Conservation (phyloP, 352 stramenopile genomes). For the Pythium scleroteichum region DNA sequence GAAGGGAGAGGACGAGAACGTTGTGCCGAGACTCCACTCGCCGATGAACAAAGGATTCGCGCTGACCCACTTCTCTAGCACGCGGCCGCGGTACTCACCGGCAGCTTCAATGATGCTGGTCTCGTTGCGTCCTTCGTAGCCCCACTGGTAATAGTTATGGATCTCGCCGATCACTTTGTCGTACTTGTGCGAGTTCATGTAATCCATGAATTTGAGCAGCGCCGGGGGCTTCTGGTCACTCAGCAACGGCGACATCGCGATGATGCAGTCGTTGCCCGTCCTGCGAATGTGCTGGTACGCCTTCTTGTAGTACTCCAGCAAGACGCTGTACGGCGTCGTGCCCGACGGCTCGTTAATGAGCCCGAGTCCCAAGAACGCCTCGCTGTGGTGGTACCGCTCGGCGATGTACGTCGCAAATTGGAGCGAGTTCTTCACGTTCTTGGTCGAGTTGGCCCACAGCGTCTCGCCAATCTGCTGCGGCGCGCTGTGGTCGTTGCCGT, state of each 20-base stretch:
- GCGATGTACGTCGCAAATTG: conserved; percentile 42
- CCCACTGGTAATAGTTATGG: conserved; percentile 55
- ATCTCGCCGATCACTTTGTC: conserved; percentile 54
- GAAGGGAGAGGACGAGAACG: too few species aligned
- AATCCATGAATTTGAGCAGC: conserved; percentile 33
- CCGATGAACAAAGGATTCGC: too few species aligned
- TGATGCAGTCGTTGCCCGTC: conserved; percentile 42
- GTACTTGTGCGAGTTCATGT: conserved; percentile 32
- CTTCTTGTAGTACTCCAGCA: conserved; percentile 42
- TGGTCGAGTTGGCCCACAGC: conserved; percentile 30
- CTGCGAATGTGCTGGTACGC: conserved; percentile 43
- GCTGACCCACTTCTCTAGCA: too few species aligned
- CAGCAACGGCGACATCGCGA: conserved; percentile 39
- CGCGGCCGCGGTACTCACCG: too few species aligned
- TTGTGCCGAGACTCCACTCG: too few species aligned
- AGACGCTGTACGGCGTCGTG: conserved; percentile 16
- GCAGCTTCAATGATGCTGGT: too few species aligned
- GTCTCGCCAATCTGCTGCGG: conserved; percentile 14
- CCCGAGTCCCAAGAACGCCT: conserved; percentile 48
- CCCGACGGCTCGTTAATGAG: conserved; percentile 55
- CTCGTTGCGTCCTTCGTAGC: conserved; percentile 15
- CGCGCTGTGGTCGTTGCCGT: conserved; percentile 52
- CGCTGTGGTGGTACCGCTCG: conserved; percentile 39
- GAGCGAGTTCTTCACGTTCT: conserved; percentile 42
- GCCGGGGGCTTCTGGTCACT: conserved; percentile 32